Base-by-base conservation (phyloP, 768 basidiomycete genomes). In the Pisolithus marmoratus region DNA sequence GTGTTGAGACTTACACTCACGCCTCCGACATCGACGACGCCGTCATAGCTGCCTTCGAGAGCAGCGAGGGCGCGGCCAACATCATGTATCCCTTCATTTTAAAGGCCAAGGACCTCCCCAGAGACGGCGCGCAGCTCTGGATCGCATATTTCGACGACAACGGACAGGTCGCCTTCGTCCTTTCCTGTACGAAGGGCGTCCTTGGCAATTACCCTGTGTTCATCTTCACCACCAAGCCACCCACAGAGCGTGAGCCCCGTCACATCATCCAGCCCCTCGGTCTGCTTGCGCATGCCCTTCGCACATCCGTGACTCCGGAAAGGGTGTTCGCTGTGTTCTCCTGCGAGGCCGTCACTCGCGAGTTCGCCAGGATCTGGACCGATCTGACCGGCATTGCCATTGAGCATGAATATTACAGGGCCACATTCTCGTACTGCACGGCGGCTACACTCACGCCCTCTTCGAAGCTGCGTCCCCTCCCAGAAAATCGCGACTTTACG, bases 301-400 rank as follows among this genome's bases (percentile, higher is more conserved):
- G 63, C 8, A 55, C 48, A 0, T 46, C 57, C 3, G 70, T 80
- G 19, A 65, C 68, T 11, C 48, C 52, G 5, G 59, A 67, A 27
- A 72, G 85, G 11, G 71, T 85, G 0, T 90, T 83, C 63, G 86
- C 87, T 1, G 72, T 87, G 8, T 90, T 87, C 56, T 79, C 83
- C 2, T 70, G 75, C 5, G 72, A 79, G 4, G 57, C 60, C 6
- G 66, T 88, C 17, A 67, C 80, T 3, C 38, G 54, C 8, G 56
- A 58, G 3, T 86, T 90, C 54, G 71, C 74, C 3, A 48, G 63
- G 2, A 57, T 70, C 17, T 88, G 83, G 85, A 67, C 70, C 23
- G 49, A 56, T 8, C 54, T 70, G 23, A 81, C 84, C 1, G 71
- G 74, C 3, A 70, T 81, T 23, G 52, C 56, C 3, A 42, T 61